Conservation (phyloP, 306 rosid species). For the Vigna angularis region DNA sequence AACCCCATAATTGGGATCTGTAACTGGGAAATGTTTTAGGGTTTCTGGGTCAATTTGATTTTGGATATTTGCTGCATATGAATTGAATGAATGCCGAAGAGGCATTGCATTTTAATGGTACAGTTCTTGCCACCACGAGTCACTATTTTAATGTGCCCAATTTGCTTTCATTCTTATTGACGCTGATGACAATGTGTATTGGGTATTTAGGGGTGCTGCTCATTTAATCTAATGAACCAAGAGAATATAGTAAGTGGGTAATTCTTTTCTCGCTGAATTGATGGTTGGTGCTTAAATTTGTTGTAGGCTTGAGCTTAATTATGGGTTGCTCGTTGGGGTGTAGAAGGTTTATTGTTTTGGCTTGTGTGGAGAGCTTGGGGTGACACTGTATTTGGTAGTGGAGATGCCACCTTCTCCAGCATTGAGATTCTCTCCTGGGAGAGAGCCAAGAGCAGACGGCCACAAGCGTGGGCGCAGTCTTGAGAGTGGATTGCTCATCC, state of each 20-base stretch:
- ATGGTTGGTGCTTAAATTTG: constrained; percentile 36
- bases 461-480: constrained; percentile 84
- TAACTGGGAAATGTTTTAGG: constrained; percentile 51
- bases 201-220: constrained; percentile 23
- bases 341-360: constrained; percentile 32
- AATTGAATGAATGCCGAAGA: constrained; percentile 29
- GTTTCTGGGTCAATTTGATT: constrained; percentile 55
- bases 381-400: constrained; percentile 42
- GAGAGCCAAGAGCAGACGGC: constrained; percentile 58
- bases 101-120: constrained; percentile 49
- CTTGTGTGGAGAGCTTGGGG: constrained; percentile 47
- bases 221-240: not conserved
- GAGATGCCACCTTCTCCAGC: constrained; percentile 89
- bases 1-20: constrained; percentile 40
- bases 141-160: constrained; percentile 35
- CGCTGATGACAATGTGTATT: constrained; percentile 42
- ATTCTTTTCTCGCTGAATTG: constrained; percentile 19
- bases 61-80: constrained; percentile 33
- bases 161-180: constrained; percentile 41
- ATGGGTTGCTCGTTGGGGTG: constrained; percentile 36
- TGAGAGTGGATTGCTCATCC: constrained; percentile 65
- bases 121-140: constrained; percentile 35
- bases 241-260: not conserved
- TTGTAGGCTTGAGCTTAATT: constrained; percentile 28
- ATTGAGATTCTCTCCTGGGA: constrained; percentile 75